Evolutionary conservation across 305 asterid genomes (phyloP).

Genomic region (Solanum aculeatissimum): DNA sequence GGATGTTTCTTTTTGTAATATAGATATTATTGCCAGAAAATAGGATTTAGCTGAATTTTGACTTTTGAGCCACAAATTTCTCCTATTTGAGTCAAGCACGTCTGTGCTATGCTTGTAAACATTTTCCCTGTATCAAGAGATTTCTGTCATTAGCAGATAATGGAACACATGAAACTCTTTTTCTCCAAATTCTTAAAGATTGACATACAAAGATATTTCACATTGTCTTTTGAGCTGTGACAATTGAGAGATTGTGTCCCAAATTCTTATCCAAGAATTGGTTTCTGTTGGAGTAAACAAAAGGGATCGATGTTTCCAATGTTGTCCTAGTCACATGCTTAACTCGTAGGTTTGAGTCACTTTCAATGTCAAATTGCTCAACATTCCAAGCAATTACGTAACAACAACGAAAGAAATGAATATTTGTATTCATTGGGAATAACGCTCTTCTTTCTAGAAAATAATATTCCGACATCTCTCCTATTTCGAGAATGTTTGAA

Average conservation of each 20-base stretch:
- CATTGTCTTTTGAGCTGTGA: not conserved
- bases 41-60: slow-evolving; percentile 9
- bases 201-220: not conserved
- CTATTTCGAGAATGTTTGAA: not conserved
- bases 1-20: slow-evolving; percentile 24
- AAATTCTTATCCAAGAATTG: not conserved
- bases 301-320: not conserved
- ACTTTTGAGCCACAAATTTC: not conserved
- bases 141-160: not conserved
- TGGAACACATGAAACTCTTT: not conserved
- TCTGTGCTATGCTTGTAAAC: slow-evolving; percentile 1
- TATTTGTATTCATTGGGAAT: not conserved
- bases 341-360: not conserved
- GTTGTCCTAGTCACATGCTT: not conserved
- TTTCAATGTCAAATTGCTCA: not conserved
- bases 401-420: not conserved
- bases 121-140: slow-evolving; percentile 4
- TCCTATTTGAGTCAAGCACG: not conserved
- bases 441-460: not conserved
- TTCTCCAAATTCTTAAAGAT: not conserved
- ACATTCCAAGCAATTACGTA: not conserved
- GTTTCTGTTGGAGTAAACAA: not conserved
- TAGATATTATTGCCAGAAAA: slow-evolving; percentile 10
- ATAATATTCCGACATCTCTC: too few relatives aligned
- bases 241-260: not conserved